These are phyloP conservation scores for Cryphonectria parasitica DNA, from an alignment of 2,329 filamentous ascomycete species.

Conservation along the genomic window DNA sequence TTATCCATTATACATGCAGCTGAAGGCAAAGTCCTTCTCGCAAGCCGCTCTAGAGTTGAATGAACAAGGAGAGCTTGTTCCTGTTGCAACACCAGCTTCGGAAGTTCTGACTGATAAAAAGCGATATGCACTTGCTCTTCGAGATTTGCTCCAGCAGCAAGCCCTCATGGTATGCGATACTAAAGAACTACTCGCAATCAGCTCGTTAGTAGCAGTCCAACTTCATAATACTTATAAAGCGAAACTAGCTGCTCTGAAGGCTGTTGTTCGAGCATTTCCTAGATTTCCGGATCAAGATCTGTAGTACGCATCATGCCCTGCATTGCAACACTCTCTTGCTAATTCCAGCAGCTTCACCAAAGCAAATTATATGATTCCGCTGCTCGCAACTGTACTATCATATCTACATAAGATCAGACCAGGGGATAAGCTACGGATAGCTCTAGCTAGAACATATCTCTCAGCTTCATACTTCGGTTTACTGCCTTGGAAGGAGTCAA, in stretches of 20 bases:
- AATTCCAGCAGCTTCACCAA: neutral
- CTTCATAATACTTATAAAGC: neutral
- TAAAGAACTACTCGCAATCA: neutral
- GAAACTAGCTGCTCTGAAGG: slow-evolving; percentile 7
- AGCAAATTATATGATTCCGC: neutral
- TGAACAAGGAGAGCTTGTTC: neutral
- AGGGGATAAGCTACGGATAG: neutral
- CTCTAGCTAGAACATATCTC: neutral
- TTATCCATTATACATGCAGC: neutral
- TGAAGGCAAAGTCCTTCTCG: slow-evolving; percentile 1
- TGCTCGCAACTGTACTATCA: neutral
- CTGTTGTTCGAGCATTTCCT: neutral
- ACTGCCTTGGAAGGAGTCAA: neutral
- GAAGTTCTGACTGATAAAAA: neutral
- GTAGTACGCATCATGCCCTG: neutral
- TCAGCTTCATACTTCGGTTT: slow-evolving; percentile 2
- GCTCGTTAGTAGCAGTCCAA: neutral
- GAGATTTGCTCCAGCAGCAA: neutral
- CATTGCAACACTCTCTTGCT: neutral
- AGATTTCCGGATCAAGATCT: neutral
- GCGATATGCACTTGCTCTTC: neutral
- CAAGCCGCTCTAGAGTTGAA: neutral
- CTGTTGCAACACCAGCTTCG: neutral
- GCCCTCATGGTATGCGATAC: neutral
- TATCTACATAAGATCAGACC: neutral